phyloP scores from a whole-genome alignment of 306 rosid genomes.

The Vigna reflexopilosa region DNA sequence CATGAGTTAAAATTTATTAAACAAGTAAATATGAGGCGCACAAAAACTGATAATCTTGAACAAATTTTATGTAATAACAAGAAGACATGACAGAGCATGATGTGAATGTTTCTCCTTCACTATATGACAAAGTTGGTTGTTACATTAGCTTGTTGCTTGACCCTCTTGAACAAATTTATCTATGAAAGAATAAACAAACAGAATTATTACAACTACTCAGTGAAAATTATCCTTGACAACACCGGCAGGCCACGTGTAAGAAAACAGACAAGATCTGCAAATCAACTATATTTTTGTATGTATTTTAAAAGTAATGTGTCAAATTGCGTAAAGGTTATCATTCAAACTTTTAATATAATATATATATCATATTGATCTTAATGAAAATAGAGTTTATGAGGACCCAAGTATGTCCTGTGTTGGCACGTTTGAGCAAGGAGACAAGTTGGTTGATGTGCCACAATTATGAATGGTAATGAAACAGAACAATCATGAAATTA shows the following conservation, averaged over 20 bases:
- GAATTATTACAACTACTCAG: neutral
- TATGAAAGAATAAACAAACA: neutral
- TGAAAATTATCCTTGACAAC: neutral
- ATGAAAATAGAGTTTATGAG: too few relatives aligned
- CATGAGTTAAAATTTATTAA: too few relatives aligned
- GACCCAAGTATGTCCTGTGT: too few relatives aligned
- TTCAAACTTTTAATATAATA: too few relatives aligned
- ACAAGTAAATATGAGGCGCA: too few relatives aligned
- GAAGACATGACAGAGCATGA: neutral
- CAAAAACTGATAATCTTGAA: too few relatives aligned
- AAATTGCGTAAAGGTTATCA: too few relatives aligned
- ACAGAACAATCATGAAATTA: neutral
- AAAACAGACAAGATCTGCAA: neutral
- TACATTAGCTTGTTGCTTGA: constrained; percentile 17
- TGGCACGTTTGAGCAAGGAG: neutral
- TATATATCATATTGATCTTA: too few relatives aligned
- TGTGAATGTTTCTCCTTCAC: neutral
- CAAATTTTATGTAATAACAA: too few relatives aligned
- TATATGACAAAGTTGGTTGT: neutral
- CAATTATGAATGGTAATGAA: neutral
- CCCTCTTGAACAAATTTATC: neutral
- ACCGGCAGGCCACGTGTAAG: neutral
- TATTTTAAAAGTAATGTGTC: neutral
- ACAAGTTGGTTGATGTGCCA: neutral
- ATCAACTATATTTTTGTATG: neutral